phyloP scores from a whole-genome alignment of 306 rosid genomes.

The Rosa lucieae region DNA sequence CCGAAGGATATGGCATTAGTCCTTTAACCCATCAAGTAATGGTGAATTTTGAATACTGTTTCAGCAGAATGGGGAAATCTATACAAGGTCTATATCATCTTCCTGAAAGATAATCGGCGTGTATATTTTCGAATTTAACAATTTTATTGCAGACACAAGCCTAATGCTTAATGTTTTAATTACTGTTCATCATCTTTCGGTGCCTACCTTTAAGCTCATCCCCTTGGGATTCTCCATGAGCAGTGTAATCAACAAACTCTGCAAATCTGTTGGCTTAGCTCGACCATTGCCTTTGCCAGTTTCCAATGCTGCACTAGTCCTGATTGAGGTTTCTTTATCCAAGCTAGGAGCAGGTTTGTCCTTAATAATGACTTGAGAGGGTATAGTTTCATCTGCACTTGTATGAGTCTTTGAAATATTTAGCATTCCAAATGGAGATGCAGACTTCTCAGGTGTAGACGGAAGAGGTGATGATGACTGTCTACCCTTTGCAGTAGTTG shows the following conservation, averaged over 20 bases:
- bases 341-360: constrained; percentile 46
- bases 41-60: not conserved
- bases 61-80: not conserved
- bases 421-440: constrained; percentile 63
- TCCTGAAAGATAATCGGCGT: not conserved
- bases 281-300: constrained; percentile 60
- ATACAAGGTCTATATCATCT: not conserved
- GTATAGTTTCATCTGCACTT: constrained; percentile 50
- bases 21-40: not conserved
- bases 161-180: not conserved
- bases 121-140: not conserved
- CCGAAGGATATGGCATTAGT: not conserved
- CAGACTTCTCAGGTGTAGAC: constrained; percentile 67
- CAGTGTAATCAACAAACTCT: constrained; percentile 59
- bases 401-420: constrained; percentile 49
- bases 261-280: constrained; percentile 68
- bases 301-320: constrained; percentile 42
- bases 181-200: not conserved
- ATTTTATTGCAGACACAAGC: not conserved
- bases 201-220: constrained; percentile 68
- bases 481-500: constrained; percentile 58
- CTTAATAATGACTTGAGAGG: constrained; percentile 49
- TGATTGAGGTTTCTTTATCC: constrained; percentile 60
- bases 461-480: constrained; percentile 68
- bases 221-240: constrained; percentile 83